Conservation (phyloP, 192 early-diverging fungal species). For the Podila horticola region DNA sequence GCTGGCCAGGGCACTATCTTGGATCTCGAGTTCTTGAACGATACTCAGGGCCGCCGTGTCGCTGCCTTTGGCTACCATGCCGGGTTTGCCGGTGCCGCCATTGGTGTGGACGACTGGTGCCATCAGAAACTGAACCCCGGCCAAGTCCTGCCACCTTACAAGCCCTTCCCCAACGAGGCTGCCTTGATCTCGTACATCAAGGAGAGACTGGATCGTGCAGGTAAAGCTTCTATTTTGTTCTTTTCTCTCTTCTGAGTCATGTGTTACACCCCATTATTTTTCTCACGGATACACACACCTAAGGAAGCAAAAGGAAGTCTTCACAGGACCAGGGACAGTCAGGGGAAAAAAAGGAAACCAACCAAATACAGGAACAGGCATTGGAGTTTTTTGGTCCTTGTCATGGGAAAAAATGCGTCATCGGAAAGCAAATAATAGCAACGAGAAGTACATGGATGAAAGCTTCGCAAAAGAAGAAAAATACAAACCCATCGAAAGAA, state of each 20-base stretch:
- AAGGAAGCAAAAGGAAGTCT: not conserved
- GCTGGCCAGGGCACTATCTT: constrained; percentile 87
- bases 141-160: constrained; percentile 76
- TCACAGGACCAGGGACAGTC: too few relatives aligned
- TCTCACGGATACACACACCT: too few relatives aligned
- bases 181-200: constrained; percentile 79
- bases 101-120: constrained; percentile 94
- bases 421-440: too few relatives aligned
- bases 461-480: too few relatives aligned
- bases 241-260: not conserved
- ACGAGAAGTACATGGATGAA: too few relatives aligned
- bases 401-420: too few relatives aligned
- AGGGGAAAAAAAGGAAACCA: too few relatives aligned
- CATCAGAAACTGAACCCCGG: constrained; percentile 71
- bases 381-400: too few relatives aligned
- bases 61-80: constrained; percentile 98
- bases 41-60: constrained; percentile 86
- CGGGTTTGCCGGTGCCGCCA: constrained; percentile 93
- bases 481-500: too few relatives aligned
- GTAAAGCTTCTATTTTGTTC: constrained; percentile 50
- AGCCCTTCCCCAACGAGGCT: constrained; percentile 87
- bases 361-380: too few relatives aligned
- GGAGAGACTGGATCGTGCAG: constrained; percentile 65
- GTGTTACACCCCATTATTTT: not conserved
- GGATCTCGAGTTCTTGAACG: constrained; percentile 95